Evolutionary conservation across 2,329 filamentous ascomycete genomes (phyloP), one percentile per base, ranked within the genome.

Genomic region (Colletotrichum viniferum): DNA sequence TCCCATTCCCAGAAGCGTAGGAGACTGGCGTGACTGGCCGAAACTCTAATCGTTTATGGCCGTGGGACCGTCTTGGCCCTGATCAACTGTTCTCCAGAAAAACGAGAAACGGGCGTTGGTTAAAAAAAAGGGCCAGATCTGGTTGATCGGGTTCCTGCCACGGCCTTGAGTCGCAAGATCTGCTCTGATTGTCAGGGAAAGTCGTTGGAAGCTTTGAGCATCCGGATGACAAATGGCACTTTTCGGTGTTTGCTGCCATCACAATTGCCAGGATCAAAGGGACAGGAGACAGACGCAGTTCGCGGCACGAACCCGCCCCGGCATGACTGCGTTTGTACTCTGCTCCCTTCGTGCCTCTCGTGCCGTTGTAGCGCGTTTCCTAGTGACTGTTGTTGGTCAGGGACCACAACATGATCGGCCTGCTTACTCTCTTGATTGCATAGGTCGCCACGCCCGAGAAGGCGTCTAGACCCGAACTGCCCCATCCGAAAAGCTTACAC

Each of bases 401-500:
- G 60, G 32, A 71, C 58, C 58, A 64, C 7, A 18, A 34, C 18
- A 60, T 56, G 69, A 62, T 60, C 69, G 55, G 56, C 69, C 34
- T 32, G 58, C 63, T 73, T 68, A 48, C 43, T 62, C 62, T 48
- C 36, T 64, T 58, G 26, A 38, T 63, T 75, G 73, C 69, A 73
- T 69, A 64, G 68, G 24, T 75, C 34, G 73, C 69, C 73, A 75
- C 63, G 32, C 69, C 48, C 21, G n/a, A 63, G 56, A 55, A 38
- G 36, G 48, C 43, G 69, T 75, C 69, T 68, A 72, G 73, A 58
- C 56, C 69, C 56, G 26, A 48, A 58, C 69, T 75, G 28, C 69
- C 60, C 73, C 73, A 65, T 65, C 65, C 73, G 38, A 73, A 73
- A 75, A 75, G 69, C 73, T 71, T 68, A 68, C 63, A 66, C 30